A percentile compares a stretch with the other conserved stretches of the same genome.
These are phyloP conservation scores for Mrakia gelida DNA, from an alignment of 768 basidiomycete species.

Conservation along the genomic window DNA sequence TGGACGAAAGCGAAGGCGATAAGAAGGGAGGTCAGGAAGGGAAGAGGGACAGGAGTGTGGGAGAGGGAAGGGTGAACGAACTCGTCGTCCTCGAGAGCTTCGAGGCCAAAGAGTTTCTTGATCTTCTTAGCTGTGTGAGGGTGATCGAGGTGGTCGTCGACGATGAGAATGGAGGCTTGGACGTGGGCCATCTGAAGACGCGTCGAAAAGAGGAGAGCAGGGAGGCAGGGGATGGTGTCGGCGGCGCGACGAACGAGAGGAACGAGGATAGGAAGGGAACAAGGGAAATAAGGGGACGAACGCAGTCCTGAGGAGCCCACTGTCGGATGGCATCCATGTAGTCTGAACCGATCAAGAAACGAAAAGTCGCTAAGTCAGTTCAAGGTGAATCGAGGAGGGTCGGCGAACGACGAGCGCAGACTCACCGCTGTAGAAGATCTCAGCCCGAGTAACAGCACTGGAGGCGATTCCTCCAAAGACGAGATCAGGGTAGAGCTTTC, in stretches of 20 bases:
- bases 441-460: constrained; percentile 76
- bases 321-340: constrained; percentile 74
- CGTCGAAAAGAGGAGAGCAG: neutral
- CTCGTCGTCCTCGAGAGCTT: constrained; percentile 62
- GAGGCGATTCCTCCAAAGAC: constrained; percentile 29
- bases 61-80: neutral
- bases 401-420: too few relatives aligned
- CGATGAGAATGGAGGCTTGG: constrained; percentile 34
- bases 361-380: neutral
- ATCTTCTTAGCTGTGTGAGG: constrained; percentile 51
- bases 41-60: neutral
- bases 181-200: constrained; percentile 39
- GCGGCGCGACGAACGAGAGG: neutral
- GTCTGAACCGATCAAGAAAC: constrained; percentile 52
- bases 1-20: constrained; percentile 49
- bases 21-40: neutral
- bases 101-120: constrained; percentile 73
- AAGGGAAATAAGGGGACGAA: neutral
- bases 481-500: constrained; percentile 36
- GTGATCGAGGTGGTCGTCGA: constrained; percentile 38
- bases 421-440: constrained; percentile 56
- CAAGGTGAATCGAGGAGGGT: too few relatives aligned
- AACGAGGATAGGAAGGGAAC: neutral
- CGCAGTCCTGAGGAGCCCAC: constrained; percentile 53
- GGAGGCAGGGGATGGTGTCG: neutral